Conservation (phyloP, 495 filamentous ascomycete species). For the Annulohypoxylon stygium region DNA sequence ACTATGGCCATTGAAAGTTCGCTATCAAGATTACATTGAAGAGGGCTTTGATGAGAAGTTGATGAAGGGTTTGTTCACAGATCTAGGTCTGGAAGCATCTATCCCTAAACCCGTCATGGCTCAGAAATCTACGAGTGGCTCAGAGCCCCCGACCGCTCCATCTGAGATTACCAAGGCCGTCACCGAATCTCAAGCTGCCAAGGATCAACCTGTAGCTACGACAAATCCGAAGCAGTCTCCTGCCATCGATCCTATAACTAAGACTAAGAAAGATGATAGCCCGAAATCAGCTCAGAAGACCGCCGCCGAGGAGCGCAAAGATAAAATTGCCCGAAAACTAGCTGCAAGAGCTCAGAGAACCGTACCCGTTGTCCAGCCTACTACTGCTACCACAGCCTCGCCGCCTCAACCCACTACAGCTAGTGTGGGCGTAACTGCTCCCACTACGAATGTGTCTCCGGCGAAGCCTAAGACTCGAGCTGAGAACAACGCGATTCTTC, state of each 20-base stretch:
- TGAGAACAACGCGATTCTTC: slow-evolving; percentile 60
- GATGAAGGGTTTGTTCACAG: slow-evolving; percentile 73
- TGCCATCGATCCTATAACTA: slow-evolving; percentile 16
- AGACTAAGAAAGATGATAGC: slow-evolving; percentile 26
- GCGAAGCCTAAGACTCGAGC: slow-evolving; percentile 55
- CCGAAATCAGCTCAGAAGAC: slow-evolving; percentile 58
- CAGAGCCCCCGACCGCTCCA: not conserved
- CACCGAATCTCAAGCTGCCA: slow-evolving; percentile 20
- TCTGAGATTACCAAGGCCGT: slow-evolving; percentile 11
- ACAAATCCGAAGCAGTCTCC: slow-evolving; percentile 27
- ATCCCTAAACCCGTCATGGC: slow-evolving; percentile 45
- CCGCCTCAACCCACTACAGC: slow-evolving; percentile 32
- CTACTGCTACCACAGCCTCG: slow-evolving; percentile 40
- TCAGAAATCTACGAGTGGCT: slow-evolving; percentile 16
- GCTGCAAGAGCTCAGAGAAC: slow-evolving; percentile 66
- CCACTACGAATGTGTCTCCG: slow-evolving; percentile 35
- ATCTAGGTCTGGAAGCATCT: slow-evolving; percentile 68
- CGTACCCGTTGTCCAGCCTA: slow-evolving; percentile 37
- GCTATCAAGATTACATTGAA: slow-evolving; percentile 74
- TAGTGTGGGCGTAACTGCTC: slow-evolving; percentile 18
- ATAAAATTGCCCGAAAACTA: slow-evolving; percentile 79
- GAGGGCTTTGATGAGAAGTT: slow-evolving; percentile 77
- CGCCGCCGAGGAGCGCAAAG: slow-evolving; percentile 74
- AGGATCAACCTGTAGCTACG: slow-evolving; percentile 2
- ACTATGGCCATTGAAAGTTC: slow-evolving; percentile 73